Evolutionary conservation across 805 yeast species (phyloP).

Genomic region (Wickerhamiella azymoides): DNA sequence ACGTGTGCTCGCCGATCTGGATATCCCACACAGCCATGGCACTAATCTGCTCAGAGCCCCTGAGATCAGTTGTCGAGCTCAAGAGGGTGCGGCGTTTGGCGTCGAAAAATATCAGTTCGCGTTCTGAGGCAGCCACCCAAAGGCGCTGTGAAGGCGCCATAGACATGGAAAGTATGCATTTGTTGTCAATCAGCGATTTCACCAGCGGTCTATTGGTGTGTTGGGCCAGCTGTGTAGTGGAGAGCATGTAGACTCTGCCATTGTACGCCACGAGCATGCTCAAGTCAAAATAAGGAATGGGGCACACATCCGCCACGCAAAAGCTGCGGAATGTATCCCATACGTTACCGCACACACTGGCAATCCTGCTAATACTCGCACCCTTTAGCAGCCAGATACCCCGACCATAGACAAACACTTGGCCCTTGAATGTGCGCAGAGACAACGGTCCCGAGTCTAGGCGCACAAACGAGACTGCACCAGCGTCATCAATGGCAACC

Average conservation of each 20-base stretch:
- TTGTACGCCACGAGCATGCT: conserved; percentile 1
- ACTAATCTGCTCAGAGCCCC: background rate
- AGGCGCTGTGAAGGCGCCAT: background rate
- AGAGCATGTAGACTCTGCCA: background rate
- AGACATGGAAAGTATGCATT: background rate
- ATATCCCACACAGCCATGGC: background rate
- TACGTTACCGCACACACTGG: background rate
- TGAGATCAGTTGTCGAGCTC: background rate
- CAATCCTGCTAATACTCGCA: background rate
- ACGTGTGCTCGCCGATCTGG: background rate
- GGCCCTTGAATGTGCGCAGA: background rate
- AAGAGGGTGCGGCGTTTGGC: background rate
- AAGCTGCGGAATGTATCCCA: background rate
- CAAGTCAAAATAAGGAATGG: background rate
- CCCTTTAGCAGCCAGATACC: conserved; percentile 1
- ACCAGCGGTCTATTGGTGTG: background rate
- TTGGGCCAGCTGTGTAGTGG: background rate
- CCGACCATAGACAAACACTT: background rate
- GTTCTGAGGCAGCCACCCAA: background rate
- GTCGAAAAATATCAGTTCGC: conserved; percentile 2
- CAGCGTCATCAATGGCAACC: background rate
- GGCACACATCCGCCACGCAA: background rate
- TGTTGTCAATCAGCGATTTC: background rate
- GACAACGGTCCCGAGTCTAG: too few relatives aligned
- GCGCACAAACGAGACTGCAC: background rate